Conservation (phyloP, 768 basidiomycete genomes). For the Boletus vermiculosoides region DNA sequence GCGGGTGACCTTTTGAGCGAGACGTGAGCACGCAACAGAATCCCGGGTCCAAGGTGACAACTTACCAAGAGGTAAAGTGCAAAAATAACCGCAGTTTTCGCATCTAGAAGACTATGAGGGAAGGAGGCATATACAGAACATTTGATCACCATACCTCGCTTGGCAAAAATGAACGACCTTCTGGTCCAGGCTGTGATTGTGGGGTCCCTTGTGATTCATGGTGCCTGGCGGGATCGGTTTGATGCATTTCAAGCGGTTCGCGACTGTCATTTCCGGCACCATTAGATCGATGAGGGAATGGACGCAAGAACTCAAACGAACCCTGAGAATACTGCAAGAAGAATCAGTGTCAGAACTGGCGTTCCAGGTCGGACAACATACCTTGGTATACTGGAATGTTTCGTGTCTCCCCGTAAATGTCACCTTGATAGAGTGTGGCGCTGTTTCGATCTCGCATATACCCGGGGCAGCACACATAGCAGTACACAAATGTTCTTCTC, state of each 20-base stretch:
- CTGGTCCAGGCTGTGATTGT: slow-evolving; percentile 47
- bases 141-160: slow-evolving; percentile 33
- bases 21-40: not conserved
- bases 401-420: slow-evolving; percentile 60
- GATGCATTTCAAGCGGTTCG: slow-evolving; percentile 50
- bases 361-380: slow-evolving; percentile 16
- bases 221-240: slow-evolving; percentile 44
- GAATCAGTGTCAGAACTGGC: not conserved
- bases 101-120: slow-evolving; percentile 38
- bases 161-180: slow-evolving; percentile 56
- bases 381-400: slow-evolving; percentile 66
- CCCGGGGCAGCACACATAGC: slow-evolving; percentile 44
- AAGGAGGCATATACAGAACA: not conserved
- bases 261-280: slow-evolving; percentile 31
- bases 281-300: not conserved
- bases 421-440: slow-evolving; percentile 58
- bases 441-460: slow-evolving; percentile 57
- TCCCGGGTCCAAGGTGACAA: not conserved
- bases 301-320: slow-evolving; percentile 15
- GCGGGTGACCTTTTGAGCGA: slow-evolving; percentile 46
- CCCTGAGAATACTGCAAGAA: slow-evolving; percentile 51
- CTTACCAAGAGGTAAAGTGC: slow-evolving; percentile 54
- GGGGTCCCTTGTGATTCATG: slow-evolving; percentile 44
- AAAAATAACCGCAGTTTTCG: slow-evolving; percentile 55
- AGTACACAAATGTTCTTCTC: slow-evolving; percentile 53